A percentile compares a stretch with the other conserved stretches of the same genome.
Conservation (phyloP, 352 stramenopile genomes). For the Phytophthora fragariae region DNA sequence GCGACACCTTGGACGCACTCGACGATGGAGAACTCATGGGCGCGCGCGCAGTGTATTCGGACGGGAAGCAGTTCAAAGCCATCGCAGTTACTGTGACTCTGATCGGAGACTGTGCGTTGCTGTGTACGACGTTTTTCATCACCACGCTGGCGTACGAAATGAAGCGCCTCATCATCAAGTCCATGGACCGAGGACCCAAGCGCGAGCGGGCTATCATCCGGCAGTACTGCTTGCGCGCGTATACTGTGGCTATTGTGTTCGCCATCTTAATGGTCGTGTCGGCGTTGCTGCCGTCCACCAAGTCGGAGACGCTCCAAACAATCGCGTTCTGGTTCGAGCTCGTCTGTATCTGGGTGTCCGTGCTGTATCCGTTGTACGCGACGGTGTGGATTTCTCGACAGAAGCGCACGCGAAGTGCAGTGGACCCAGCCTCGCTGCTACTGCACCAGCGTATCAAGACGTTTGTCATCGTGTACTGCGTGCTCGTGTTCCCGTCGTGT, state of each 20-base stretch:
- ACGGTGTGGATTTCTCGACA: conserved; percentile 55
- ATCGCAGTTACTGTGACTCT: conserved; percentile 55
- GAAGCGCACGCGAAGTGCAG: conserved; percentile 51
- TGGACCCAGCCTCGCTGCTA: conserved; percentile 53
- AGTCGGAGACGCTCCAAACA: conserved; percentile 43
- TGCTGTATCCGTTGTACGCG: conserved; percentile 64
- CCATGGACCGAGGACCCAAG: conserved; percentile 66
- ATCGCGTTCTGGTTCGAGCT: conserved; percentile 58
- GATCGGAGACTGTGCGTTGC: conserved; percentile 64
- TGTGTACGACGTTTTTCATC: conserved; percentile 73
- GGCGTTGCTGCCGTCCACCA: conserved; percentile 41
- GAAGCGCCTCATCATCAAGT: conserved; percentile 68
- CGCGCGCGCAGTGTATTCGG: conserved; percentile 56
- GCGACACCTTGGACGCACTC: conserved; percentile 52
- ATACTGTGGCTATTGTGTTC: conserved; percentile 44
- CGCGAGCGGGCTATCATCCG: conserved; percentile 62
- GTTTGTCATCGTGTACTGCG: conserved; percentile 73
- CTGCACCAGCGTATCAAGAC: conserved; percentile 75
- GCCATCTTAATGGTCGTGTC: conserved; percentile 45
- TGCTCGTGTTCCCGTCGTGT: conserved; percentile 70
- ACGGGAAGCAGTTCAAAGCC: conserved; percentile 43
- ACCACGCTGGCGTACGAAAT: conserved; percentile 73
- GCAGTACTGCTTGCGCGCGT: conserved; percentile 59
- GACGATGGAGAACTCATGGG: conserved; percentile 63
- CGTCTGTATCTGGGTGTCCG: conserved; percentile 57